Percentiles rank a stretch among this genome's conserved stretches.
Evolutionary conservation across 129 eudicot species (phyloP).

Genomic region (Scalesia atractyloides): DNA sequence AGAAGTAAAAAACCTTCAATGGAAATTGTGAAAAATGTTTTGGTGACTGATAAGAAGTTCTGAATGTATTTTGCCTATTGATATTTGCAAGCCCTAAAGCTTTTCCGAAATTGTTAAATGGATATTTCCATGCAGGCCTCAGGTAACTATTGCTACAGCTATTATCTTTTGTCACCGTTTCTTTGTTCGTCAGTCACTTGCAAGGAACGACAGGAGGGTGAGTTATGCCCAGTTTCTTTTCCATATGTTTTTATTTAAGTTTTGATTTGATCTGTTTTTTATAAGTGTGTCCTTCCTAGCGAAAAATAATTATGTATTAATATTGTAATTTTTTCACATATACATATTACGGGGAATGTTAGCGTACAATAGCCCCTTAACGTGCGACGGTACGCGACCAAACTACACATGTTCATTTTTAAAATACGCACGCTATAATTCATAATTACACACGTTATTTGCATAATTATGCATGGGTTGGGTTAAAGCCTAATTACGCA

Average conservation of each 20-base stretch:
- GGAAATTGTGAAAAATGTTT: not conserved
- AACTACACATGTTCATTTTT: too few species aligned
- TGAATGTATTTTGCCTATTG: not conserved
- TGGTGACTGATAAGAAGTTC: not conserved
- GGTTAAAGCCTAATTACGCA: too few species aligned
- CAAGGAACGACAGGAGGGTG: slow-evolving; percentile 56
- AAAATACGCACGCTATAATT: too few species aligned
- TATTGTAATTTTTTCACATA: not conserved
- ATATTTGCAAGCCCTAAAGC: slow-evolving; percentile 12
- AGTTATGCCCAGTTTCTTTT: slow-evolving; percentile 27
- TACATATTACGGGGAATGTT: not conserved
- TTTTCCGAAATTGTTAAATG: slow-evolving; percentile 17
- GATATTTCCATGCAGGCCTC: slow-evolving; percentile 48
- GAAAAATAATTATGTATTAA: not conserved
- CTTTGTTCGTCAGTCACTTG: slow-evolving; percentile 54
- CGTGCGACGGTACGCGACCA: too few species aligned
- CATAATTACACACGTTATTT: too few species aligned
- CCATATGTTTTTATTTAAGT: not conserved
- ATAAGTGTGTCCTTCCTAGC: not conserved
- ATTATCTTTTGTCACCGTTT: slow-evolving; percentile 55
- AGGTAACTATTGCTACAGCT: slow-evolving; percentile 59
- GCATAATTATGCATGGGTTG: too few species aligned
- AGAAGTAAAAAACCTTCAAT: not conserved
- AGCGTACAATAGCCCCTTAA: too few species aligned
- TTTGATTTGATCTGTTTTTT: not conserved